Evolutionary conservation across 768 basidiomycete genomes (phyloP), one percentile per base, ranked within the genome.

Genomic region (Termitomyces sp.): DNA sequence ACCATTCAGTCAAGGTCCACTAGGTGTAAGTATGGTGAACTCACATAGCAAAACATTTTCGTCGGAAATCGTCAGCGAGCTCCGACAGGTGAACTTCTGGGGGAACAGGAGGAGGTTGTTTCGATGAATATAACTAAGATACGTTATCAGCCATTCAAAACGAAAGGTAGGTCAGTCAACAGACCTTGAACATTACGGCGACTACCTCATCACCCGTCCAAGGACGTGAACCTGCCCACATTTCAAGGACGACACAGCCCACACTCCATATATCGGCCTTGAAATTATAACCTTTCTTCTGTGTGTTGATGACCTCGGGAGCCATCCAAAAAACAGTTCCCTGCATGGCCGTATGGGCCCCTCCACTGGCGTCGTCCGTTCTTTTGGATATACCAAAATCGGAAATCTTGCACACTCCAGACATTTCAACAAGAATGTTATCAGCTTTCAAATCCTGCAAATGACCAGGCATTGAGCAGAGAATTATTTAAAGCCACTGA

Each of bases 321-420:
- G 95, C 95, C 96, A 98, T 98, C 96, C 97, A 99, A 70, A 97
- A 98, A 35, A 98, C 90, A 19, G 95, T 95, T 25, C 97, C 97
- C 69, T 94, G 91, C 93, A 99, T 94, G 21, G 91, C 90, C 2
- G 94, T 96, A 60, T 83, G 86, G 49, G 89, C 89, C n/a, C 83
- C 89, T 64, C 83, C 83, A 52, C 85, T 85, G 51, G 89, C 81
- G 59, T 97, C 93, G 59, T 90, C 93, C 59, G 86, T 94, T 59
- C 91, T 83, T 73, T 98, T 98, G n/a, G 94, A 96, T 56, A 98
- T 98, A 41, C 97, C 97, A 66, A 98, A 98, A 72, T 98, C 95
- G 3, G 94, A 95, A 51, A 99, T 98, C 73, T 98, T 98, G 80
- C 95, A 97, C 23, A 89, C 75, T 1, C 97, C 97, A 14, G 84